phyloP scores from a whole-genome alignment of 805 yeast species.

The Candida dajiaensis region DNA sequence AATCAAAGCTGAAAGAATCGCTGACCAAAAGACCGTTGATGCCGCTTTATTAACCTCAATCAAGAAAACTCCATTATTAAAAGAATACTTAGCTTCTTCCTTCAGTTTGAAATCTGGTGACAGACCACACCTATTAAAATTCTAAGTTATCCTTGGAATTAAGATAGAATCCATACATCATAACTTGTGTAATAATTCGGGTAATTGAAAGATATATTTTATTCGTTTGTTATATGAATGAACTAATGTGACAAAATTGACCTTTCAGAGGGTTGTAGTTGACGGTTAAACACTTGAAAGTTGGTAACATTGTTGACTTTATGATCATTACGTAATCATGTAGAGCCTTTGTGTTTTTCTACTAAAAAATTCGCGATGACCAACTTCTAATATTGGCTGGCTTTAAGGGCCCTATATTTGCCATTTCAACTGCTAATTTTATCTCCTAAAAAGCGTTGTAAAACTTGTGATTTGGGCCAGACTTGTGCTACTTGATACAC shows the following conservation, averaged over 20 bases:
- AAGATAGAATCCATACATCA: background rate
- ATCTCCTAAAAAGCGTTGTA: background rate
- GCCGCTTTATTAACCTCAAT: constrained; percentile 86
- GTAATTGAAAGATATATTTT: constrained; percentile 17
- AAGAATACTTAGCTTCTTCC: constrained; percentile 92
- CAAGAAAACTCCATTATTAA: constrained; percentile 95
- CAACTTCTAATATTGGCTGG: too few species aligned
- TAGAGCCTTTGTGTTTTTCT: too few species aligned
- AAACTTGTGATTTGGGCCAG: background rate
- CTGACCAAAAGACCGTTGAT: constrained; percentile 96
- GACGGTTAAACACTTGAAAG: too few species aligned
- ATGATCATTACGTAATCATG: background rate
- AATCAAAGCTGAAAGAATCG: constrained; percentile 88
- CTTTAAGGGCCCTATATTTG: background rate
- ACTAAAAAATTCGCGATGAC: too few species aligned
- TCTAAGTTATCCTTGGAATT: constrained; percentile 42
- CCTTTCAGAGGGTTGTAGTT: too few species aligned
- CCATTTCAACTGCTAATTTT: too few species aligned
- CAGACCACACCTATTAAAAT: constrained; percentile 96
- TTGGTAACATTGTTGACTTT: too few species aligned
- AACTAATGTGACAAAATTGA: constrained; percentile 3
- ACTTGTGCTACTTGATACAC: background rate
- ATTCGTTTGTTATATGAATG: constrained; percentile 18
- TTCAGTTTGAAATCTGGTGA: constrained; percentile 98
- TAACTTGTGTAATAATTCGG: constrained; percentile 21